Percentiles rank a stretch among this genome's conserved stretches.
Conservation (phyloP, 352 stramenopile genomes). For the Globisporangium irregulare region DNA sequence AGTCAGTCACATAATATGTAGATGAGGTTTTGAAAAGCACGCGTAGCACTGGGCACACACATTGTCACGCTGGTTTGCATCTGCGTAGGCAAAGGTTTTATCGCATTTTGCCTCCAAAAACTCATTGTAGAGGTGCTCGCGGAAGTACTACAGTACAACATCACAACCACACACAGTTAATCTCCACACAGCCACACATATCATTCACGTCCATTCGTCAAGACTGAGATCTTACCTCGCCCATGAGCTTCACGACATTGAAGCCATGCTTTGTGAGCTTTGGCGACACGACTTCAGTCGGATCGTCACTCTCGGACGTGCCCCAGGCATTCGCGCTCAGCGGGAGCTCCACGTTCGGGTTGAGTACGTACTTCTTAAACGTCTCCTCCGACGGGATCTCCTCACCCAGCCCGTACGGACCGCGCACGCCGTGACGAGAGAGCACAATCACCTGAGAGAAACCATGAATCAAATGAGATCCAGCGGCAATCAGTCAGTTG, state of each 20-base stretch:
- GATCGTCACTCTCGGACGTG: constrained; percentile 64
- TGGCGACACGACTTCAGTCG: constrained; percentile 58
- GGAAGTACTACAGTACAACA: constrained; percentile 52
- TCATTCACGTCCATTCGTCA: not conserved
- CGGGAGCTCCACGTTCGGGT: constrained; percentile 53
- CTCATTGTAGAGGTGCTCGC: constrained; percentile 55
- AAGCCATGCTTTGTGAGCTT: constrained; percentile 80
- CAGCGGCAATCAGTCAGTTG: not conserved
- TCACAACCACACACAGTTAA: not conserved
- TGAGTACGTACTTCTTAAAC: constrained; percentile 59
- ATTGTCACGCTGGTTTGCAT: constrained; percentile 73
- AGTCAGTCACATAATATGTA: not conserved
- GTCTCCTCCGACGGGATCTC: constrained; percentile 41
- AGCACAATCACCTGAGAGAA: constrained; percentile 53
- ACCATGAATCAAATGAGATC: not conserved
- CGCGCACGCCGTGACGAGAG: constrained; percentile 68
- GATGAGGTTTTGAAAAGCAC: not conserved
- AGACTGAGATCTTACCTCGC: constrained; percentile 28
- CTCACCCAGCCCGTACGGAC: constrained; percentile 66
- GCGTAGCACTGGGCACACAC: constrained; percentile 22
- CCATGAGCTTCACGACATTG: constrained; percentile 59
- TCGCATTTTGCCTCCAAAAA: constrained; percentile 57
- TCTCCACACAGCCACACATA: not conserved
- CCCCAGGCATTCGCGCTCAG: constrained; percentile 57
- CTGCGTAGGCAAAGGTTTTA: constrained; percentile 64